Evolutionary conservation across 176 grass and related monocot genomes (phyloP), one percentile per base, ranked within the genome.

Genomic region (Oryza meridionalis): DNA sequence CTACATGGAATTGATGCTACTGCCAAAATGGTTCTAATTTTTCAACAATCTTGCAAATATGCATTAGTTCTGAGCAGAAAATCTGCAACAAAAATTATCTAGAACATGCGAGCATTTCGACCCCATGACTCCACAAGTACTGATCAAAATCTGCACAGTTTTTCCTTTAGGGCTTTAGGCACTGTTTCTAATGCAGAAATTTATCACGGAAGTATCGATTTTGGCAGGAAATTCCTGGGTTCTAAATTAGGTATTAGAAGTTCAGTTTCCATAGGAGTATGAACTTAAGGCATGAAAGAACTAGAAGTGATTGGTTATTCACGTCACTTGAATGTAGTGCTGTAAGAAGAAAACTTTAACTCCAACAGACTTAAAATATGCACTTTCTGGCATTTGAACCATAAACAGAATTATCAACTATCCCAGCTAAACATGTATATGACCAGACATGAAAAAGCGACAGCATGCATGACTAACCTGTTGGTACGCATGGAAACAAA

Each of bases 401-500:
- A 75, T 25, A 84, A 67, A 37, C 1, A 37, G 46, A 40, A 37
- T 51, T 51, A 24, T 67, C 19, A 67, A 49, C 19, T 66, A 19
- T 50, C 19, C 21, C 27, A 67, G 51, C 29, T 67, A 29, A 35
- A 22, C 17, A 58, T 58, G 35, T 37, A 17, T 58, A 58, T 58
- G 12, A 58, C 5, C 51, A 19, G 21, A 21, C 51, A 58, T 58
- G 51, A 14, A 58, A 58, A 58, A 58, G 6, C 17, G 17, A 14
- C 51, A 58, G 51, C 17, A 84, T 16, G 1, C 51, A 84, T 16
- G 1, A 9, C 69, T 88, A 3, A 98, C 96, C 93, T 98, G 96
- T 82, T 98, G 96, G 79, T 94, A 95, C 2, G 96, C 96, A 62
- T 99, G 93, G 86, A 99, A 98, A 84, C 93, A 98, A 31, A 95